Conservation (phyloP, 2,329 filamentous ascomycete species). For the Pseudogymnoascus verrucosus region DNA sequence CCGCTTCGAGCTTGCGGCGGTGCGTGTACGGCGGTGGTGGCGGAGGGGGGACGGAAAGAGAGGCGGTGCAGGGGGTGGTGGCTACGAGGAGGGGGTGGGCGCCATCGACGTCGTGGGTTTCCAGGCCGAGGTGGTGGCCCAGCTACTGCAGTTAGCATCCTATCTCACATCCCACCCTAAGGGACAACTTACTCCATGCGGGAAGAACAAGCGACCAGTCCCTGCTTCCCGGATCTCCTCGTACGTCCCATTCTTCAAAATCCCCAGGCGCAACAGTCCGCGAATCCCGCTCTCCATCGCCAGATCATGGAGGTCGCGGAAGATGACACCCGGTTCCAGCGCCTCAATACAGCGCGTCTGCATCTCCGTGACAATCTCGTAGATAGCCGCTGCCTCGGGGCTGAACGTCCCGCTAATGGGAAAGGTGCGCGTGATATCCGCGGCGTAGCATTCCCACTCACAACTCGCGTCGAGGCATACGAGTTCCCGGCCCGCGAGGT, state of each 20-base stretch:
- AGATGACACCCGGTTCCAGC: slow-evolving; percentile 61
- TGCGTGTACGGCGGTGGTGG: neutral
- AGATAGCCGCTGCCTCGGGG: slow-evolving; percentile 61
- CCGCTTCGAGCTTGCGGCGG: neutral
- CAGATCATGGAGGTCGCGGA: slow-evolving; percentile 62
- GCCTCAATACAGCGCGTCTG: slow-evolving; percentile 64
- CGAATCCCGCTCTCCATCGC: slow-evolving; percentile 65
- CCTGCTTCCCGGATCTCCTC: slow-evolving; percentile 46
- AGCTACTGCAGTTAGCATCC: slow-evolving; percentile 22
- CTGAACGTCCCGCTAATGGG: slow-evolving; percentile 67
- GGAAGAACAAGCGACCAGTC: slow-evolving; percentile 55
- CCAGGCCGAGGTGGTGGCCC: slow-evolving; percentile 58
- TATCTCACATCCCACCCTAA: neutral
- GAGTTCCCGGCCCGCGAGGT: slow-evolving; percentile 60
- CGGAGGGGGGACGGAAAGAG: neutral
- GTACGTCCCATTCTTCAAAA: slow-evolving; percentile 55
- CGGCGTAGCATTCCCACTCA: slow-evolving; percentile 79
- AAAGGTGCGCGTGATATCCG: slow-evolving; percentile 83
- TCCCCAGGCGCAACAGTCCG: slow-evolving; percentile 62
- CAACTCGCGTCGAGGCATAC: slow-evolving; percentile 82
- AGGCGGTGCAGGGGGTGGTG: slow-evolving; percentile 9
- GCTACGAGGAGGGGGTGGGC: slow-evolving; percentile 30
- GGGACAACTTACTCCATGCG: slow-evolving; percentile 41
- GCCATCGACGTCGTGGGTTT: slow-evolving; percentile 53
- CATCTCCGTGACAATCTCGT: slow-evolving; percentile 73